Conservation (phyloP, 768 basidiomycete species). For the Erythrobasidium yunnanense region DNA sequence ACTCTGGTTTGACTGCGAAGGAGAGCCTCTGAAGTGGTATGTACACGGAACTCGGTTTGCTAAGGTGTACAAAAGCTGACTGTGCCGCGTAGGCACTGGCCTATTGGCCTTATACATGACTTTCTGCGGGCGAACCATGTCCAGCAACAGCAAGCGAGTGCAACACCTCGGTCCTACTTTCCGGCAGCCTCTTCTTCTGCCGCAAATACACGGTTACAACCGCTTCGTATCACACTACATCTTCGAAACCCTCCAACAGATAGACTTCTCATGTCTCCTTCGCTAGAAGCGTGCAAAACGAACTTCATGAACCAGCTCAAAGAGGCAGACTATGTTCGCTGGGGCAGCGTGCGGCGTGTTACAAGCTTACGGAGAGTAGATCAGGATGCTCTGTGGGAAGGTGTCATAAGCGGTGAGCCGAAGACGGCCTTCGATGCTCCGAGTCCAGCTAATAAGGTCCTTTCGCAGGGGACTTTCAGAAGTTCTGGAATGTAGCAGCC, state of each 20-base stretch:
- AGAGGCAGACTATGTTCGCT: slow-evolving; percentile 91
- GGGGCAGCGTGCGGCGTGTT: slow-evolving; percentile 91
- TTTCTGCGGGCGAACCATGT: slow-evolving; percentile 48
- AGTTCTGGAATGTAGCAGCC: slow-evolving; percentile 86
- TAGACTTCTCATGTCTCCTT: slow-evolving; percentile 68
- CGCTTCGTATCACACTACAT: slow-evolving; percentile 57
- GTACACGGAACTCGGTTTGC: slow-evolving; percentile 37
- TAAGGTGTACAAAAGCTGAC: too few relatives aligned
- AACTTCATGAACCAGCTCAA: slow-evolving; percentile 92
- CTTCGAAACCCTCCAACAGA: slow-evolving; percentile 76
- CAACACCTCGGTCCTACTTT: slow-evolving; percentile 47
- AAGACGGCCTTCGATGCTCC: too few relatives aligned
- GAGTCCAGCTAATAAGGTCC: neutral
- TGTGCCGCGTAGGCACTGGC: slow-evolving; percentile 97
- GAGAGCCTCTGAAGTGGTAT: slow-evolving; percentile 74
- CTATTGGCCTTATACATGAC: slow-evolving; percentile 86
- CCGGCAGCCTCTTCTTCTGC: slow-evolving; percentile 46
- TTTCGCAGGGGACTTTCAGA: slow-evolving; percentile 80
- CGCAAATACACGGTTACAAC: neutral
- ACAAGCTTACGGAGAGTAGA: slow-evolving; percentile 80
- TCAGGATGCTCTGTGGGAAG: slow-evolving; percentile 95
- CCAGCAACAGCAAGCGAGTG: neutral
- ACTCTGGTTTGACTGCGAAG: slow-evolving; percentile 85
- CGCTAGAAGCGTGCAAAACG: slow-evolving; percentile 76
- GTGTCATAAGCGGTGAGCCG: slow-evolving; percentile 84